A percentile compares a stretch with the other conserved stretches of the same genome.
These are phyloP conservation scores for Tuber calosporum DNA, from an alignment of 495 filamentous ascomycete species.

Conservation along the genomic window DNA sequence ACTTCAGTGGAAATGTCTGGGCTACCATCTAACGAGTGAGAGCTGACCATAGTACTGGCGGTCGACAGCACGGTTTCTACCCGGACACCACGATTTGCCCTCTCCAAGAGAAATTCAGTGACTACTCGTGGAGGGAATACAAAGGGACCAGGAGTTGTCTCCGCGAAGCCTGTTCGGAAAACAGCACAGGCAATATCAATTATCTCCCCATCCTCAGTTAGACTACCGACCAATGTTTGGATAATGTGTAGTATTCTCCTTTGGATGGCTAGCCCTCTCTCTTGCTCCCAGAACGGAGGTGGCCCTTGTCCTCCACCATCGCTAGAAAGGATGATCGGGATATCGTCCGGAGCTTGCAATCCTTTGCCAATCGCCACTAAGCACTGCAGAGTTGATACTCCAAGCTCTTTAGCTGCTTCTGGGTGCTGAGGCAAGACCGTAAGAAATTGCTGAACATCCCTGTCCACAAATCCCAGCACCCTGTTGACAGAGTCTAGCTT, in stretches of 20 bases:
- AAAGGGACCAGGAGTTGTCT: conserved; percentile 67
- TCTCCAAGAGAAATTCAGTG: conserved; percentile 61
- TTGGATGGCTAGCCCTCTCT: conserved; percentile 52
- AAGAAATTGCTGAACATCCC: conserved; percentile 52
- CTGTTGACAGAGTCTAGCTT: conserved; percentile 57
- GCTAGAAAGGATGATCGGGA: conserved; percentile 58
- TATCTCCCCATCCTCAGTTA: conserved; percentile 59
- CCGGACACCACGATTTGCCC: conserved; percentile 57
- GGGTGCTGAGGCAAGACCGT: conserved; percentile 32
- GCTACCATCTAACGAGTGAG: conserved; percentile 51
- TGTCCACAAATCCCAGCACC: conserved; percentile 59
- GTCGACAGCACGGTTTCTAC: conserved; percentile 69
- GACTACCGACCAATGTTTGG: conserved; percentile 45
- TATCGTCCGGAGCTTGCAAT: conserved; percentile 64
- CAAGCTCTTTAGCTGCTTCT: conserved; percentile 46
- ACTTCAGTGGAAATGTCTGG: conserved; percentile 48
- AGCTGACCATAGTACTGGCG: conserved; percentile 66
- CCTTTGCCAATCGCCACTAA: conserved; percentile 71
- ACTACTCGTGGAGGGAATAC: conserved; percentile 65
- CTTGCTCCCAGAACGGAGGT: conserved; percentile 55
- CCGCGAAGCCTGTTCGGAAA: conserved; percentile 69
- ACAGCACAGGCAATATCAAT: conserved; percentile 71
- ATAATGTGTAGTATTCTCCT: conserved; percentile 54
- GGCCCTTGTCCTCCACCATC: conserved; percentile 44
- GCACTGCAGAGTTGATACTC: conserved; percentile 61